A percentile compares a stretch with the other conserved stretches of the same genome.
These are phyloP conservation scores for Gymnopilus junonius DNA, from an alignment of 768 basidiomycete genomes.

Conservation along the genomic window DNA sequence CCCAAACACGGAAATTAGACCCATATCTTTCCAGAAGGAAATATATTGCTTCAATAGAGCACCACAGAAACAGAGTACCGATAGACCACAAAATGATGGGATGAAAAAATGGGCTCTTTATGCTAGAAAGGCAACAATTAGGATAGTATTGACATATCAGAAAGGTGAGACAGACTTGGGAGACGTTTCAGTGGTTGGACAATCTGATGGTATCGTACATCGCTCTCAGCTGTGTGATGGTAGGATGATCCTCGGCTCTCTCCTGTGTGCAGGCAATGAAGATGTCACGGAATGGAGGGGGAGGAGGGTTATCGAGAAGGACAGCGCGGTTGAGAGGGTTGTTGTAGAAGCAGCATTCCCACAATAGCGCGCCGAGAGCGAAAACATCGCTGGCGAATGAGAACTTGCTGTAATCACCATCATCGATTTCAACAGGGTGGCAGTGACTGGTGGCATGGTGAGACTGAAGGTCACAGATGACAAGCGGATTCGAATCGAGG, in stretches of 20 bases:
- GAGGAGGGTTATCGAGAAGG: constrained; percentile 6
- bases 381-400: constrained; percentile 3
- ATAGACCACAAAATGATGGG: no score
- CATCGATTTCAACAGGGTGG: constrained; percentile 1
- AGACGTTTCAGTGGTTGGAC: no score
- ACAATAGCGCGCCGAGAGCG: not conserved
- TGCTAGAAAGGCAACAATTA: no score
- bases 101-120: no score
- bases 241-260: not conserved
- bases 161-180: no score
- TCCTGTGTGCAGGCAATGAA: constrained; percentile 3
- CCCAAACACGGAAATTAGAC: no score
- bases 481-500: constrained; percentile 5
- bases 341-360: constrained; percentile 7
- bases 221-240: not conserved
- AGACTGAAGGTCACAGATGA: constrained; percentile 8
- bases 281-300: constrained; percentile 7
- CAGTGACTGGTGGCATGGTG: not conserved
- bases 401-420: constrained; percentile 3
- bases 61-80: no score
- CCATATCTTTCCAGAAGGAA: no score
- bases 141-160: no score
- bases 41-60: no score
- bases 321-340: not conserved
- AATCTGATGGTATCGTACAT: no score